Percentiles rank a stretch among this genome's conserved stretches.
These are phyloP conservation scores for Yamadazyma insecticola DNA, from an alignment of 805 yeast genomes.

Conservation along the genomic window DNA sequence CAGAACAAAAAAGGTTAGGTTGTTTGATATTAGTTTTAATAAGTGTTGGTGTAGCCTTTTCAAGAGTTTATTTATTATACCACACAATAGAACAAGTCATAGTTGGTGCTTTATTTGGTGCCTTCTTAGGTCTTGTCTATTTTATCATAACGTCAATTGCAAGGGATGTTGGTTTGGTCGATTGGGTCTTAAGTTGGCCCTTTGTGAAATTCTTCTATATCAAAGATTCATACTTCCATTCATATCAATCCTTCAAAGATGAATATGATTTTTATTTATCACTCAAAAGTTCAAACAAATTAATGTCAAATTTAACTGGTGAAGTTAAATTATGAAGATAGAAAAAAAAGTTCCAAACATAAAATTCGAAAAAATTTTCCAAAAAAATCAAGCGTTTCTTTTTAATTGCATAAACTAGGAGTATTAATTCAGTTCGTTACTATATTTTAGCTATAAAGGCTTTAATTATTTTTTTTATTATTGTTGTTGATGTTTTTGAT, in stretches of 20 bases:
- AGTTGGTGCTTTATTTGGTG: slow-evolving; percentile 68
- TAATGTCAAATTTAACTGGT: background rate
- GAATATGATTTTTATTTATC: slow-evolving; percentile 32
- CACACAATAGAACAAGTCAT: slow-evolving; percentile 71
- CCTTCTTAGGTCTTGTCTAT: slow-evolving; percentile 53
- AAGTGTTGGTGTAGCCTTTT: slow-evolving; percentile 49
- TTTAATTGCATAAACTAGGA: too few species aligned
- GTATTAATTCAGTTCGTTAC: too few species aligned
- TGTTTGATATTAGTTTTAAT: slow-evolving; percentile 19
- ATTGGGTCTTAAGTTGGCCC: slow-evolving; percentile 59
- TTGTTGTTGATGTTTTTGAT: too few species aligned
- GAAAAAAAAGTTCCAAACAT: too few species aligned
- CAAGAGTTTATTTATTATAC: slow-evolving; percentile 75
- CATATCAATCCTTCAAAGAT: slow-evolving; percentile 42
- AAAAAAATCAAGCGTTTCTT: too few species aligned
- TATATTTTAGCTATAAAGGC: too few species aligned
- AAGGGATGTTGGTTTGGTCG: slow-evolving; percentile 65
- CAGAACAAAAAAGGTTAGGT: slow-evolving; percentile 22
- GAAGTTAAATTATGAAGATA: too few species aligned
- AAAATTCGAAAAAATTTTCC: too few species aligned
- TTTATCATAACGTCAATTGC: slow-evolving; percentile 47
- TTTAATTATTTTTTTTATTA: too few species aligned
- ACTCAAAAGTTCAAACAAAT: slow-evolving; percentile 3
- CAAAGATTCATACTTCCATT: slow-evolving; percentile 56
- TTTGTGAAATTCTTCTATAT: slow-evolving; percentile 47